Conservation (phyloP, 106 monocot genomes). For the Allium sativum region DNA sequence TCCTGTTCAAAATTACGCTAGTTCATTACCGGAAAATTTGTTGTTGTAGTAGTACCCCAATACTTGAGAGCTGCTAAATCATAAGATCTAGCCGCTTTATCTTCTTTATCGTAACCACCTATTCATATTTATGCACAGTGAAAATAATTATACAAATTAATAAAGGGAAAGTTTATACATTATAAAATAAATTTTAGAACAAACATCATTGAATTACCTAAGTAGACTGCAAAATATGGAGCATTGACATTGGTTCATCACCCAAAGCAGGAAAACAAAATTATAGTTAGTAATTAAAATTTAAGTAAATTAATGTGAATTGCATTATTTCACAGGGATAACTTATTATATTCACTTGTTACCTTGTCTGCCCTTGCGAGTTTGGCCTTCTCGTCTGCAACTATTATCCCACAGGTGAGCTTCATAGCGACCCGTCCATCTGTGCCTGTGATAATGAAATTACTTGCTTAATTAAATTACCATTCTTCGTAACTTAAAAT, state of each 20-base stretch:
- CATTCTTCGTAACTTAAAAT: too few relatives aligned
- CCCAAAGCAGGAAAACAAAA: neutral
- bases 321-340: neutral
- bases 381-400: slow-evolving; percentile 95
- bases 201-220: slow-evolving; percentile 41
- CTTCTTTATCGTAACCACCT: slow-evolving; percentile 99
- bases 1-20: neutral
- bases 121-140: neutral
- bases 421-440: slow-evolving; percentile 97
- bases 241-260: neutral
- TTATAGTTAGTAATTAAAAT: too few relatives aligned
- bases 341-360: neutral
- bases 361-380: slow-evolving; percentile 95
- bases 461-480: too few relatives aligned
- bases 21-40: slow-evolving; percentile 73
- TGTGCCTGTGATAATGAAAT: slow-evolving; percentile 37
- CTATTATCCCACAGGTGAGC: slow-evolving; percentile 98
- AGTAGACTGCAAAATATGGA: slow-evolving; percentile 53
- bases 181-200: too few relatives aligned
- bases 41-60: slow-evolving; percentile 94
- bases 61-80: slow-evolving; percentile 99
- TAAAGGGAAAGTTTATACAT: neutral
- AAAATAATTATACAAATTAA: neutral
- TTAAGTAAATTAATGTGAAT: neutral
- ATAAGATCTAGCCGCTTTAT: slow-evolving; percentile 94